Base-by-base conservation (phyloP, 139 green algal species). In the Dunaliella primolecta region DNA sequence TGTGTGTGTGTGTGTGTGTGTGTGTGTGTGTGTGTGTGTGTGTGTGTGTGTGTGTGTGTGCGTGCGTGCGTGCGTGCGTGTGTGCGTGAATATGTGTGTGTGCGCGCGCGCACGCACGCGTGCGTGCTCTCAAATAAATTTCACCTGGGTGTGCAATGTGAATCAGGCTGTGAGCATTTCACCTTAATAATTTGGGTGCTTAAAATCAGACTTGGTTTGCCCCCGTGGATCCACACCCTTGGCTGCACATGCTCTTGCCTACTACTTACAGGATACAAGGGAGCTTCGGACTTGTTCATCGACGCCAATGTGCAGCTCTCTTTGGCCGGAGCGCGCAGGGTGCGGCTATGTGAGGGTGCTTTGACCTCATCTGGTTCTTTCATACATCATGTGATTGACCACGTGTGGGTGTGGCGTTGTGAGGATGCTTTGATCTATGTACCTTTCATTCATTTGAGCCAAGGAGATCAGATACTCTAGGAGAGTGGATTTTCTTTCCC, bases 221-320 rank as follows among this genome's bases (percentile, higher is more conserved):
- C n/a, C n/a, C n/a, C n/a, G n/a, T n/a, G n/a, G n/a, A n/a, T n/a
- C n/a, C 57, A 75, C 57, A 75, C 57, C 23, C 23, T 24, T 24
- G 30, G 7, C n/a, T 34, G 21, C 30, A 29, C 34, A 72, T 72
- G n/a, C 78, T 72, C 36, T 23, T 31, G 78, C 33, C 27, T 20
- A 71, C 32, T 36, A 74, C 46, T 15, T 81, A 78, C 91, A 98
- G 95, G 89, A 0, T 98, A 97, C 93, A 97, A 97, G 88, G 91
- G 91, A 1, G 86, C 90, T 0, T 98, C 95, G 0, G 96, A 98
- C 83, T 64, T 94, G 3, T 98, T 94, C 85, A 97, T 98, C 74
- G 96, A 98, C 78, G 87, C 95, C 30, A 98, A 98, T 84, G 90
- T 94, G 29, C 95, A 97, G 84, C 89, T 97, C 71, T 94, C 95